phyloP scores from a whole-genome alignment of 2,329 filamentous ascomycete species.

The Sporothrix brasiliensis region DNA sequence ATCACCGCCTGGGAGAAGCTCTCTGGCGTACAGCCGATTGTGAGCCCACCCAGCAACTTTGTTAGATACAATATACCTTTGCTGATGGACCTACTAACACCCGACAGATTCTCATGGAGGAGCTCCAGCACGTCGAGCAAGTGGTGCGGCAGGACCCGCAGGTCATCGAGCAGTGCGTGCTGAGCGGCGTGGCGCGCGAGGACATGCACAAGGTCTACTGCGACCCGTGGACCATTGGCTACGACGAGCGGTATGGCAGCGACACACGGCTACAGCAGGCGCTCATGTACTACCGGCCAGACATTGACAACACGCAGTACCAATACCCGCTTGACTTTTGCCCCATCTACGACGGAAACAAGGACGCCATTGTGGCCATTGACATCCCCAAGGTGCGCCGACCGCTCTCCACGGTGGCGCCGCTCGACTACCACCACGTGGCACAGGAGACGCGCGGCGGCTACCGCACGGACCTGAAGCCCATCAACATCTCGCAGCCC shows the following conservation, averaged over 20 bases:
- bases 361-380: constrained; percentile 76
- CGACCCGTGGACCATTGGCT: constrained; percentile 95
- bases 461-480: constrained; percentile 77
- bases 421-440: constrained; percentile 78
- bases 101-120: constrained; percentile 81
- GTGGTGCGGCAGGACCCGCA: constrained; percentile 75
- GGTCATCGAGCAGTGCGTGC: constrained; percentile 86
- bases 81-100: not conserved
- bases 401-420: constrained; percentile 69
- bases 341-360: constrained; percentile 84
- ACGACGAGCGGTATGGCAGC: constrained; percentile 85
- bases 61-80: too few relatives aligned
- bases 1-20: constrained; percentile 75
- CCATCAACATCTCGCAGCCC: constrained; percentile 71
- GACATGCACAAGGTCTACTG: constrained; percentile 97
- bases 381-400: constrained; percentile 78
- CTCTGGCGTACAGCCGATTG: constrained; percentile 78
- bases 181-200: constrained; percentile 76
- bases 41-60: constrained; percentile 44
- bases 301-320: constrained; percentile 86
- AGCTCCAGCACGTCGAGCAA: constrained; percentile 77
- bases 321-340: constrained; percentile 91
- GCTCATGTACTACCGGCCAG: constrained; percentile 91
- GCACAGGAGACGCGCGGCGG: constrained; percentile 74
- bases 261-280: constrained; percentile 82